A percentile compares a stretch with the other conserved stretches of the same genome.
phyloP scores from a whole-genome alignment of 2,329 filamentous ascomycete species.

The Phymatotrichopsis omnivora region DNA sequence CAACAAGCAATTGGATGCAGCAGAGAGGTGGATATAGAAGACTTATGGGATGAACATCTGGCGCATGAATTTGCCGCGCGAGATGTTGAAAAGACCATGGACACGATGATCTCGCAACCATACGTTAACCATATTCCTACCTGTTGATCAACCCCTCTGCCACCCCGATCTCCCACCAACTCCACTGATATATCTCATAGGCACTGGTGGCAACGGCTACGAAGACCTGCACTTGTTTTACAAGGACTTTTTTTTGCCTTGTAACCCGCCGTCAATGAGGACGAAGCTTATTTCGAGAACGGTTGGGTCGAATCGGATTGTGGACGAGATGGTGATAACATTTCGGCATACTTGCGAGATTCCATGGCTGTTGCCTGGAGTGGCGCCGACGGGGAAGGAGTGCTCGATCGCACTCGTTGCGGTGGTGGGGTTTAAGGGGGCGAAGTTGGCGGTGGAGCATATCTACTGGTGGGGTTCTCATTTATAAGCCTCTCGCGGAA shows the following conservation, averaged over 20 bases:
- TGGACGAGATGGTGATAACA: conserved; percentile 59
- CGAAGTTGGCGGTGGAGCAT: conserved; percentile 59
- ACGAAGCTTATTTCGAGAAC: conserved; percentile 63
- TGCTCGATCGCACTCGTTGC: conserved; percentile 54
- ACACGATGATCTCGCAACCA: conserved; percentile 69
- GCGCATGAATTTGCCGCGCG: conserved; percentile 59
- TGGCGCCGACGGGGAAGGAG: conserved; percentile 46
- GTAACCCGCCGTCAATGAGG: conserved; percentile 56
- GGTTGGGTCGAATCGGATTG: conserved; percentile 58
- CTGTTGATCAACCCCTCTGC: background rate
- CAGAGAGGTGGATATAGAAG: conserved; percentile 65
- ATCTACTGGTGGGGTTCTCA: conserved; percentile 46
- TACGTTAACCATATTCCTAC: conserved; percentile 72
- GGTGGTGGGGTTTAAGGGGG: conserved; percentile 57
- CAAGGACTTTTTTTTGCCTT: conserved; percentile 62
- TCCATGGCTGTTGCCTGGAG: conserved; percentile 55
- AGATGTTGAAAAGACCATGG: conserved; percentile 62
- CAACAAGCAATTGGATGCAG: conserved; percentile 57
- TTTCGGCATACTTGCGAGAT: conserved; percentile 54
- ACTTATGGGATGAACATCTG: conserved; percentile 70
- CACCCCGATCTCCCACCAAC: background rate
- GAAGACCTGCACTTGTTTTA: conserved; percentile 56
- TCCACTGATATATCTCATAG: background rate
- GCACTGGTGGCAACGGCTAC: conserved; percentile 61
- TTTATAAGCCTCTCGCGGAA: background rate